Conservation (phyloP, 768 basidiomycete species). For the Suillus cothurnatus region DNA sequence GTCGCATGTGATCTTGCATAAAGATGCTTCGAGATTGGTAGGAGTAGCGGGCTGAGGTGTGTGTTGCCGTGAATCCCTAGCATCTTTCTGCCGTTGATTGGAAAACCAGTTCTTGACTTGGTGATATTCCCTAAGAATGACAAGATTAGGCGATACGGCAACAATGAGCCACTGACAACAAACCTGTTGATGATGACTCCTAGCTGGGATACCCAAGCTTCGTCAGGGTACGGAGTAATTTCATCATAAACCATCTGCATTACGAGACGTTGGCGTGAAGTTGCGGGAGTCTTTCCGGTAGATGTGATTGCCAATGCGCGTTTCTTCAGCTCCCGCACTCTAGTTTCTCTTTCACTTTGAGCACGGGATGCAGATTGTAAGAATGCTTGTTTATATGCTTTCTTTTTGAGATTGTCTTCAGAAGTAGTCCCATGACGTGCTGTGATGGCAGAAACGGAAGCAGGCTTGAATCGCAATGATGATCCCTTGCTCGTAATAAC, state of each 20-base stretch:
- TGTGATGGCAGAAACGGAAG: constrained; percentile 22
- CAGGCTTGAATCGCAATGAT: constrained; percentile 27
- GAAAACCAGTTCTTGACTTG: constrained; percentile 73
- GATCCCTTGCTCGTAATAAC: constrained; percentile 24
- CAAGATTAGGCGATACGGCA: constrained; percentile 11
- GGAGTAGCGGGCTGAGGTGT: constrained; percentile 35
- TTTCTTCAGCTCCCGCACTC: constrained; percentile 32
- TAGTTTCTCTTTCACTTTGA: constrained; percentile 32
- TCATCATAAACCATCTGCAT: constrained; percentile 66
- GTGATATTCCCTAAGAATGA: constrained; percentile 47
- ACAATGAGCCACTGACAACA: constrained; percentile 13
- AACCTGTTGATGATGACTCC: constrained; percentile 60
- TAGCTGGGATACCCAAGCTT: constrained; percentile 61
- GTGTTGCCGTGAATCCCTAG: constrained; percentile 37
- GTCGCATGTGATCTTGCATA: constrained; percentile 37
- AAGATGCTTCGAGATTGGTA: constrained; percentile 36
- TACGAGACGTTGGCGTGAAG: constrained; percentile 54
- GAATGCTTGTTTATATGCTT: constrained; percentile 24
- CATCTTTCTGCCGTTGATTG: constrained; percentile 57
- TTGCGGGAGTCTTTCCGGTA: constrained; percentile 50
- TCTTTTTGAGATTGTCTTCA: constrained; percentile 33
- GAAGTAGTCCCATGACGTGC: constrained; percentile 28
- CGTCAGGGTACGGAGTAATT: constrained; percentile 65
- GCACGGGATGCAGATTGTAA: constrained; percentile 22
- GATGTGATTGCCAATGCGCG: constrained; percentile 36